phyloP scores from a whole-genome alignment of 257 asterid genomes.

The Leptodermis oblonga region DNA sequence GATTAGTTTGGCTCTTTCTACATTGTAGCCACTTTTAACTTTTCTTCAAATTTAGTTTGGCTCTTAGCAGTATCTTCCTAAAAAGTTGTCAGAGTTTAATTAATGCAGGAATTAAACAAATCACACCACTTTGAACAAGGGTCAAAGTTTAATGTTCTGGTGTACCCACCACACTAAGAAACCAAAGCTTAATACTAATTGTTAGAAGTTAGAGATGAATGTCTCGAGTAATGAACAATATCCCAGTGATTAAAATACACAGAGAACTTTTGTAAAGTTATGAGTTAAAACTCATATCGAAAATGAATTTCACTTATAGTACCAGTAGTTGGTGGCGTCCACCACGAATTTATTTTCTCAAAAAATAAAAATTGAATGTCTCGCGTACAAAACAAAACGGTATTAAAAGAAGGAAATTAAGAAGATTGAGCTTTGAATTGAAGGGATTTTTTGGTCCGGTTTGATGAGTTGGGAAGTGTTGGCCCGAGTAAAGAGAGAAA shows the following conservation, averaged over 20 bases:
- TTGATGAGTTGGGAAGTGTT: not conserved
- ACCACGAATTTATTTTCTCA: too few relatives aligned
- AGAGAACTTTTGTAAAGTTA: too few relatives aligned
- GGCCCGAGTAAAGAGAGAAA: not conserved
- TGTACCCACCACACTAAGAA: not conserved
- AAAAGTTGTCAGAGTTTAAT: not conserved
- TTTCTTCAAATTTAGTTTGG: conserved; percentile 6
- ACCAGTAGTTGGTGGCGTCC: too few relatives aligned
- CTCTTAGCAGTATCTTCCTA: not conserved
- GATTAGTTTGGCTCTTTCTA: too few relatives aligned
- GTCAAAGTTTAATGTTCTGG: not conserved
- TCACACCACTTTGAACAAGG: conserved; percentile 1
- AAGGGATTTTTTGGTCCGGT: not conserved
- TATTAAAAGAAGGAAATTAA: not conserved
- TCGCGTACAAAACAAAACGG: too few relatives aligned
- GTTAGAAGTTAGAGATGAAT: not conserved
- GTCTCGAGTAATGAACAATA: not conserved
- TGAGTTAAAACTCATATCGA: too few relatives aligned
- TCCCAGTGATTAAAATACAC: not conserved
- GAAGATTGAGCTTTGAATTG: not conserved
- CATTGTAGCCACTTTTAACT: not conserved
- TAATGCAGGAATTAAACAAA: not conserved
- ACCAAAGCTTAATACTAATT: not conserved
- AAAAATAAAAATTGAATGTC: too few relatives aligned
- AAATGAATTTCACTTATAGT: too few relatives aligned